These are phyloP conservation scores for Cylindrotheca closterium DNA, from an alignment of 108 stramenopile genomes.

Conservation along the genomic window DNA sequence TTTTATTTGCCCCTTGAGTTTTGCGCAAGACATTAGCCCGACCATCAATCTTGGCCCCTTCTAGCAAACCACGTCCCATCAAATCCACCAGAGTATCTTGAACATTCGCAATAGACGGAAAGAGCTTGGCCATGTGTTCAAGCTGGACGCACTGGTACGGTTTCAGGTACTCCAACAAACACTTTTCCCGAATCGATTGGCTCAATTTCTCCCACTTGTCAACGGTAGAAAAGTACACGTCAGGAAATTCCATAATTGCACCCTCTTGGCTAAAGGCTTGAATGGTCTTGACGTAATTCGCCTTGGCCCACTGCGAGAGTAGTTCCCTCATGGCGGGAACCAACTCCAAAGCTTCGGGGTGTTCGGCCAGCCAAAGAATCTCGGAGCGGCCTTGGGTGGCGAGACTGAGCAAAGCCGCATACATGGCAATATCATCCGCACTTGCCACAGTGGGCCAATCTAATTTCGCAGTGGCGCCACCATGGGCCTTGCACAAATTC, in stretches of 20 bases:
- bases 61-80: constrained; percentile 29
- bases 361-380: constrained; percentile 49
- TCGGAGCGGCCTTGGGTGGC: constrained; percentile 41
- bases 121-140: constrained; percentile 46
- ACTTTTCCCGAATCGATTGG: constrained; percentile 54
- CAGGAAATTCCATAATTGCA: constrained; percentile 9
- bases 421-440: constrained; percentile 76
- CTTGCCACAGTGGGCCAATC: constrained; percentile 27
- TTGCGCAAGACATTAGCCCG: constrained; percentile 8
- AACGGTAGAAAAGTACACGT: constrained; percentile 41
- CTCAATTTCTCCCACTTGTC: constrained; percentile 37
- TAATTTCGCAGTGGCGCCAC: constrained; percentile 4
- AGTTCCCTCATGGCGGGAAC: constrained; percentile 39
- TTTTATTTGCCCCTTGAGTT: constrained; percentile 1
- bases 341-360: constrained; percentile 50
- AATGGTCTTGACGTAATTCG: constrained; percentile 37
- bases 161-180: constrained; percentile 66
- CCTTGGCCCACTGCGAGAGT: constrained; percentile 30
- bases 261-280: constrained; percentile 16
- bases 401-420: constrained; percentile 62
- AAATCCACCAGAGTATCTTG: constrained; percentile 32
- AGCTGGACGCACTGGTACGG: constrained; percentile 67
- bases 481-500: constrained; percentile 13
- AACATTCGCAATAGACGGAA: constrained; percentile 20
- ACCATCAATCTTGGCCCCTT: constrained; percentile 12